phyloP scores from a whole-genome alignment of 2,329 filamentous ascomycete genomes.

The Nemania abortiva region DNA sequence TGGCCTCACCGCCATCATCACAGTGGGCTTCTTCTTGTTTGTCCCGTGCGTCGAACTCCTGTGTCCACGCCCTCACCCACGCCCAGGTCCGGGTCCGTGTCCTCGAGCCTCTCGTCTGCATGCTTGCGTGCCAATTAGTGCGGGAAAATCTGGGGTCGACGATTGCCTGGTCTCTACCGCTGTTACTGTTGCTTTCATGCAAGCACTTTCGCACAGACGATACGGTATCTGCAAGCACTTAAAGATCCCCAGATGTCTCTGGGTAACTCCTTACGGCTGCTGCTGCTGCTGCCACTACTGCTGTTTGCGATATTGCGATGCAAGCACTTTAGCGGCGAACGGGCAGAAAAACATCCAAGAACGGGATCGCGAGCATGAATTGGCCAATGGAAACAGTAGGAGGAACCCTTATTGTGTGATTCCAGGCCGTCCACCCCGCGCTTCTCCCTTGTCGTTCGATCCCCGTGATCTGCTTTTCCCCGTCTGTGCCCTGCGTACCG shows the following conservation, averaged over 20 bases:
- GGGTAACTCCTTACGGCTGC: background rate
- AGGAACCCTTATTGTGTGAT: conserved; percentile 22
- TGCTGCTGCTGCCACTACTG: background rate
- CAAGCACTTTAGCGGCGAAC: conserved; percentile 32
- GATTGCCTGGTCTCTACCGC: background rate
- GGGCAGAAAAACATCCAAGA: background rate
- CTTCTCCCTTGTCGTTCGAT: conserved; percentile 5
- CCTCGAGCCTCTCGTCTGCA: conserved; percentile 9
- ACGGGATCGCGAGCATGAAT: background rate
- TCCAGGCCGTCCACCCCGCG: conserved; percentile 17
- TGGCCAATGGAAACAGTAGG: background rate
- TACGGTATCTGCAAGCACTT: conserved; percentile 17
- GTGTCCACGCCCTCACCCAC: background rate
- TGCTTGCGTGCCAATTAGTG: background rate
- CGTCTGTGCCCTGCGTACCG: conserved; percentile 36
- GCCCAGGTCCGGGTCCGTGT: conserved; percentile 13
- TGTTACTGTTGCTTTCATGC: conserved; percentile 18
- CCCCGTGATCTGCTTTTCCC: conserved; percentile 30
- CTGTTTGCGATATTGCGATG: conserved; percentile 4
- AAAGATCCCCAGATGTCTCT: conserved; percentile 15
- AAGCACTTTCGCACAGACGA: conserved; percentile 31
- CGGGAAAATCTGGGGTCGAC: conserved; percentile 29
- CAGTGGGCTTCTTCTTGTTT: conserved; percentile 9
- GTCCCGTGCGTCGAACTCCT: conserved; percentile 3
- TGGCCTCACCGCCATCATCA: conserved; percentile 23